Conservation (phyloP, 139 green algal genomes). For the Edaphochlamys debaryana region DNA sequence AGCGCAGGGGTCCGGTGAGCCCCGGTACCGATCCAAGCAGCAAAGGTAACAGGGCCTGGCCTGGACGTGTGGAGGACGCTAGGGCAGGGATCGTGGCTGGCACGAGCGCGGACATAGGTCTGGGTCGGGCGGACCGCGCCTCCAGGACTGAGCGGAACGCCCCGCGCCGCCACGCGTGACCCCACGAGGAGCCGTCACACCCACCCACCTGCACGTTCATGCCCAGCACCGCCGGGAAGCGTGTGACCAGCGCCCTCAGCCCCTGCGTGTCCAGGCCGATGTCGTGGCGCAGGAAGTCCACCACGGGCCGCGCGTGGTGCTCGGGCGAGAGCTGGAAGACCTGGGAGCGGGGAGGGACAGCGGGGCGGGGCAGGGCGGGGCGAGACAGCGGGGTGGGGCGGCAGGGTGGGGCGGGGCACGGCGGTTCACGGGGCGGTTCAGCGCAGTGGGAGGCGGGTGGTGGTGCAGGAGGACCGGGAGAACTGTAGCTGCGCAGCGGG, state of each 20-base stretch:
- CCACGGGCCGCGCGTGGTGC: not conserved
- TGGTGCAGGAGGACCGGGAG: not conserved
- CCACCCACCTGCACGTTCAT: constrained; percentile 39
- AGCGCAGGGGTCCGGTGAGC: too few relatives aligned
- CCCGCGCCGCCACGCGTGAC: too few relatives aligned
- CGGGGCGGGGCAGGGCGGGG: too few relatives aligned
- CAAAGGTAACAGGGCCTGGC: not conserved
- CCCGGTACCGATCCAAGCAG: too few relatives aligned
- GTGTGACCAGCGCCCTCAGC: not conserved
- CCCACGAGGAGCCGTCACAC: too few relatives aligned
- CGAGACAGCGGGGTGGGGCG: too few relatives aligned
- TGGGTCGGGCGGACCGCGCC: too few relatives aligned
- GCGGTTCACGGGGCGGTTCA: not conserved
- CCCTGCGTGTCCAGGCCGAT: not conserved
- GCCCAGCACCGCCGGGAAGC: constrained; percentile 16
- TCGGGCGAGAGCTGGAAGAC: constrained; percentile 20
- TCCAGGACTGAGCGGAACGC: too few relatives aligned
- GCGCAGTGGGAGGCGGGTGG: too few relatives aligned
- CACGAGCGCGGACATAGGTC: too few relatives aligned
- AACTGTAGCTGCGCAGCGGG: not conserved
- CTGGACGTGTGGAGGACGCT: not conserved
- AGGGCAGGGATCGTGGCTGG: not conserved
- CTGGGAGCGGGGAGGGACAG: not conserved
- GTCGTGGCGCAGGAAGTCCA: constrained; percentile 25
- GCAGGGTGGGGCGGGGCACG: too few relatives aligned